Conservation (phyloP, 768 basidiomycete species). For the Tricholoma bakamatsutake region DNA sequence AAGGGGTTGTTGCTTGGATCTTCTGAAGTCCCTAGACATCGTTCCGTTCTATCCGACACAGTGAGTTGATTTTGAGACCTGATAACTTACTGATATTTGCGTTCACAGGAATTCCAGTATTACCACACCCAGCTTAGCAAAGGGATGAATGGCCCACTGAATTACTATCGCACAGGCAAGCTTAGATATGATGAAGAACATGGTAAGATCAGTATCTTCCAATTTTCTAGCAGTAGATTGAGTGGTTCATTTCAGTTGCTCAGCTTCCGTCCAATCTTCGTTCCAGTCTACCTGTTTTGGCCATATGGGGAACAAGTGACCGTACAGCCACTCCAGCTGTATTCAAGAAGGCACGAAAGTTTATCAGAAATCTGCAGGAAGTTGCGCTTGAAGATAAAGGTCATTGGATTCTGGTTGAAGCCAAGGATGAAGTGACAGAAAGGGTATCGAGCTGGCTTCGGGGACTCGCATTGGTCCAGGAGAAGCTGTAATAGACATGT, state of each 20-base stretch:
- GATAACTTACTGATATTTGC: background rate
- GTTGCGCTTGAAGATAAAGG: conserved; percentile 49
- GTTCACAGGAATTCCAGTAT: conserved; percentile 47
- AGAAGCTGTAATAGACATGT: conserved; percentile 9
- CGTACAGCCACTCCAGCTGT: conserved; percentile 34
- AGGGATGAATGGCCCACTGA: conserved; percentile 67
- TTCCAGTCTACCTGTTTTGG: conserved; percentile 51
- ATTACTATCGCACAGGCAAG: conserved; percentile 65
- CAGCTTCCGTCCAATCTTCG: conserved; percentile 37
- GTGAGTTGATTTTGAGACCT: conserved; percentile 8
- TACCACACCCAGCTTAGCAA: conserved; percentile 41
- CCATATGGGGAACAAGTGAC: conserved; percentile 56
- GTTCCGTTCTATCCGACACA: conserved; percentile 22
- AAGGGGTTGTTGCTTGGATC: conserved; percentile 20
- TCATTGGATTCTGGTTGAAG: conserved; percentile 69
- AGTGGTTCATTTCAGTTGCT: conserved; percentile 27
- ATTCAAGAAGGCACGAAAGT: conserved; percentile 40
- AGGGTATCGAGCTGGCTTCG: conserved; percentile 43
- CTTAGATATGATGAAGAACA: conserved; percentile 63
- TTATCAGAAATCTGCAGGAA: conserved; percentile 44
- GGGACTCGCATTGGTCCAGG: conserved; percentile 19
- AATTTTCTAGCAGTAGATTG: background rate
- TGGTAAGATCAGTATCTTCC: conserved; percentile 20
- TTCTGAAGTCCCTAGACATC: conserved; percentile 7
- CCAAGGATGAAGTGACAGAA: conserved; percentile 47